Evolutionary conservation across 1,284 basidiomycete genomes (phyloP).

Genomic region (Moesziomyces parantarcticus): DNA sequence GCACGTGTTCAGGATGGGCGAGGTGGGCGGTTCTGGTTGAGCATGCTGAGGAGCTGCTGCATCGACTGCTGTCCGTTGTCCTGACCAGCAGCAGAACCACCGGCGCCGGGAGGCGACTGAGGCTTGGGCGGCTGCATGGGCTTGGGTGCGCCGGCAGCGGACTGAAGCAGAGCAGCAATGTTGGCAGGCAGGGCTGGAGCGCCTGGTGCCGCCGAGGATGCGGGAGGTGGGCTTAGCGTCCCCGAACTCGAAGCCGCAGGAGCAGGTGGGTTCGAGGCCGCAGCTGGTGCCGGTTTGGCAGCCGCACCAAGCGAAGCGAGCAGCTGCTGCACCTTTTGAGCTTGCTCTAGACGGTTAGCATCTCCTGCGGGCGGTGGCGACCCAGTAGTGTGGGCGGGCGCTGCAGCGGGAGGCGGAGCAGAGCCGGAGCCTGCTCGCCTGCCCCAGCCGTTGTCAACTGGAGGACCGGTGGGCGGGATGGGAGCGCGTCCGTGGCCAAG

Average conservation of each 20-base stretch:
- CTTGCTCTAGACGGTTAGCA: constrained; percentile 63
- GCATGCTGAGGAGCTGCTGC: constrained; percentile 46
- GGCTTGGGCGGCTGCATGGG: constrained; percentile 40
- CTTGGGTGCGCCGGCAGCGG: constrained; percentile 43
- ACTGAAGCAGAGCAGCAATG: constrained; percentile 48
- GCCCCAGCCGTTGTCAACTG: constrained; percentile 46
- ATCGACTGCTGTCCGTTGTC: constrained; percentile 43
- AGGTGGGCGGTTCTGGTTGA: constrained; percentile 43
- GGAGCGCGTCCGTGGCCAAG: constrained; percentile 37
- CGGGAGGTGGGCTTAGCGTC: constrained; percentile 20
- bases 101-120: constrained; percentile 26
- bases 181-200: constrained; percentile 43
- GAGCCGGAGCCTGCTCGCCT: constrained; percentile 33
- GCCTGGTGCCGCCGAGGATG: constrained; percentile 10
- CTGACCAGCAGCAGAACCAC: constrained; percentile 12
- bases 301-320: constrained; percentile 56
- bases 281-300: constrained; percentile 26
- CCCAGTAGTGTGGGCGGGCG: constrained; percentile 1
- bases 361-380: constrained; percentile 13
- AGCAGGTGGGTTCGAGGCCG: constrained; percentile 20
- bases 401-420: constrained; percentile 11
- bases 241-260: constrained; percentile 18
- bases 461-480: constrained; percentile 29
- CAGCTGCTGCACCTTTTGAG: constrained; percentile 67
- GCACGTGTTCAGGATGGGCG: constrained; percentile 21